These are phyloP conservation scores for Gossypium laxum DNA, from an alignment of 441 rosid species.

Conservation along the genomic window DNA sequence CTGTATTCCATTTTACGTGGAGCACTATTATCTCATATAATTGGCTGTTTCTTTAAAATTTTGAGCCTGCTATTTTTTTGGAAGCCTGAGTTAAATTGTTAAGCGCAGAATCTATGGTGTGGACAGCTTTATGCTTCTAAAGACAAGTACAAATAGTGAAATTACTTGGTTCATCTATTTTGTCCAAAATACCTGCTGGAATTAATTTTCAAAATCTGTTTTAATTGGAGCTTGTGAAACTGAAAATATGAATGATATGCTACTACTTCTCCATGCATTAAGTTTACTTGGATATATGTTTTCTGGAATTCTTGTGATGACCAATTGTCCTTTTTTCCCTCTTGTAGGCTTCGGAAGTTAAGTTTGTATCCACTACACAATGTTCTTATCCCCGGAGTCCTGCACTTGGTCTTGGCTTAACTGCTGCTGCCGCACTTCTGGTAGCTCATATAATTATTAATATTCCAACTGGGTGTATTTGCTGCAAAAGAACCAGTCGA, in stretches of 20 bases:
- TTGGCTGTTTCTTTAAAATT: neutral
- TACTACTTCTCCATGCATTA: neutral
- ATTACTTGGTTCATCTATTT: neutral
- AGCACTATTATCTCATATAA: neutral
- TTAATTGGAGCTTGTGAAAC: neutral
- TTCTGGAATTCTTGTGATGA: conserved; percentile 3
- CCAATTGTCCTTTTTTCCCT: neutral
- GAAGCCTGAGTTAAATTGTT: neutral
- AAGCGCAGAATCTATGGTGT: neutral
- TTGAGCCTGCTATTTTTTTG: neutral
- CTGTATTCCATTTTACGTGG: neutral
- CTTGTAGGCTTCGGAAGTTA: conserved; percentile 58
- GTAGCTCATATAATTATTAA: conserved; percentile 56
- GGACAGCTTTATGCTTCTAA: neutral
- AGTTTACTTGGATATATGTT: neutral
- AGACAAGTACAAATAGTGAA: neutral
- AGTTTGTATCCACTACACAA: conserved; percentile 23
- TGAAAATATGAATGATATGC: neutral
- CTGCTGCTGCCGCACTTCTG: conserved; percentile 58
- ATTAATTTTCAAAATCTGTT: neutral
- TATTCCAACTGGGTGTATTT: conserved; percentile 62
- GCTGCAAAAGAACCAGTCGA: conserved; percentile 51
- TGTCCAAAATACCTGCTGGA: neutral
- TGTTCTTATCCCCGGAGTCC: conserved; percentile 71
- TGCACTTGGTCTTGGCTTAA: conserved; percentile 63